These are phyloP conservation scores for Pythium dissotocum DNA, from an alignment of 352 stramenopile genomes.

Conservation along the genomic window DNA sequence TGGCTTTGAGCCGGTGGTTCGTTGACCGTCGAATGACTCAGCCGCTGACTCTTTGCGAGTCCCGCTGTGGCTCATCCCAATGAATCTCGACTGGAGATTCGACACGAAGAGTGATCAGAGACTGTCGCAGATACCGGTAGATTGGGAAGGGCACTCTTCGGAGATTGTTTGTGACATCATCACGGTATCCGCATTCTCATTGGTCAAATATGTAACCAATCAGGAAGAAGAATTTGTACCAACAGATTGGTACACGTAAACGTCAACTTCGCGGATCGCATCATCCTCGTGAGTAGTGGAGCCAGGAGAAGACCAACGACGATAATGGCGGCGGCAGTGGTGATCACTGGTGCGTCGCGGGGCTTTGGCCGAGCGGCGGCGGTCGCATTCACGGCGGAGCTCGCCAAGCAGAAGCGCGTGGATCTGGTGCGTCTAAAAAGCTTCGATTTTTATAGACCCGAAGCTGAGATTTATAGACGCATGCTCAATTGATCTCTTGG, in stretches of 20 bases:
- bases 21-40: not conserved
- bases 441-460: not conserved
- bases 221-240: no score
- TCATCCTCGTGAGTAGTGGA: no score
- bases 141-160: not conserved
- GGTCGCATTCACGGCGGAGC: conserved; percentile 5
- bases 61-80: not conserved
- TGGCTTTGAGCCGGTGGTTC: no score
- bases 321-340: conserved; percentile 32
- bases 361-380: conserved; percentile 58
- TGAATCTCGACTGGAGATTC: not conserved
- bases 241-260: not conserved
- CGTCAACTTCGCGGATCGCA: not conserved
- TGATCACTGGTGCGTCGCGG: conserved; percentile 83
- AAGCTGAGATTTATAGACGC: not conserved
- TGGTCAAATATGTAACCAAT: no score
- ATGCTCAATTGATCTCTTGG: not conserved
- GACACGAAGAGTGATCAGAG: not conserved
- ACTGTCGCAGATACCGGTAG: no score
- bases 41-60: not conserved
- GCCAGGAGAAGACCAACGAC: not conserved
- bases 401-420: conserved; percentile 6
- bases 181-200: not conserved
- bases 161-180: no score
- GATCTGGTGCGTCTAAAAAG: conserved; percentile 8